Percentiles rank a stretch among this genome's conserved stretches.
Conservation (phyloP, 768 basidiomycete species). For the Tylopilus intermedius region DNA sequence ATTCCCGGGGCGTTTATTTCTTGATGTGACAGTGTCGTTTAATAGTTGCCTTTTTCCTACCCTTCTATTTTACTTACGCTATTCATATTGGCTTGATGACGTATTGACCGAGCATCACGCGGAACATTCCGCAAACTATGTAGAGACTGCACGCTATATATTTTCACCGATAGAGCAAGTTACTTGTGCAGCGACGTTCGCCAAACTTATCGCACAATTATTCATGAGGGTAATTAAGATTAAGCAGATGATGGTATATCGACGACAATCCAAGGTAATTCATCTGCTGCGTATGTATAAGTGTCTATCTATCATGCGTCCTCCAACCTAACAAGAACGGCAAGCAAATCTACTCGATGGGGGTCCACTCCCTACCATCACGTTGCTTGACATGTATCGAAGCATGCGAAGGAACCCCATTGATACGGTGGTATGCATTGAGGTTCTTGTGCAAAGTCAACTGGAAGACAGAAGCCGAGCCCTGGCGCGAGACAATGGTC, state of each 20-base stretch:
- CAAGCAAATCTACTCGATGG: constrained; percentile 18
- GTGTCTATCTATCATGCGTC: not conserved
- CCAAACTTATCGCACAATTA: too few species aligned
- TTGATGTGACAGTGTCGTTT: constrained; percentile 1
- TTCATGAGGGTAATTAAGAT: constrained; percentile 16
- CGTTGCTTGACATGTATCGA: constrained; percentile 61
- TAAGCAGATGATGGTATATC: constrained; percentile 25
- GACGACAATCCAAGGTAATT: constrained; percentile 4
- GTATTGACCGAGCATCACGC: not conserved
- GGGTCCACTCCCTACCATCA: constrained; percentile 24
- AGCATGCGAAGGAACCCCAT: constrained; percentile 77
- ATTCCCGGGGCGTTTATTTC: constrained; percentile 57
- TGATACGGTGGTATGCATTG: constrained; percentile 89
- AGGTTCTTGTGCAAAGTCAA: constrained; percentile 97
- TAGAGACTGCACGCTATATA: too few species aligned
- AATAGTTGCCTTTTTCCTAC: not conserved
- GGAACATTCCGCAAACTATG: not conserved
- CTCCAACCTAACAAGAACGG: not conserved
- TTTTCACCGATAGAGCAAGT: too few species aligned
- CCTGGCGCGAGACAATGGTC: constrained; percentile 83
- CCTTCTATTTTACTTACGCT: not conserved
- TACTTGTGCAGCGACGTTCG: too few species aligned
- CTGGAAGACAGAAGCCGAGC: constrained; percentile 90
- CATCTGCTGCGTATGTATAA: constrained; percentile 9
- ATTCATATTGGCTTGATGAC: not conserved